Evolutionary conservation across 2,329 filamentous ascomycete species (phyloP).

Genomic region (Diaporthe amygdali): DNA sequence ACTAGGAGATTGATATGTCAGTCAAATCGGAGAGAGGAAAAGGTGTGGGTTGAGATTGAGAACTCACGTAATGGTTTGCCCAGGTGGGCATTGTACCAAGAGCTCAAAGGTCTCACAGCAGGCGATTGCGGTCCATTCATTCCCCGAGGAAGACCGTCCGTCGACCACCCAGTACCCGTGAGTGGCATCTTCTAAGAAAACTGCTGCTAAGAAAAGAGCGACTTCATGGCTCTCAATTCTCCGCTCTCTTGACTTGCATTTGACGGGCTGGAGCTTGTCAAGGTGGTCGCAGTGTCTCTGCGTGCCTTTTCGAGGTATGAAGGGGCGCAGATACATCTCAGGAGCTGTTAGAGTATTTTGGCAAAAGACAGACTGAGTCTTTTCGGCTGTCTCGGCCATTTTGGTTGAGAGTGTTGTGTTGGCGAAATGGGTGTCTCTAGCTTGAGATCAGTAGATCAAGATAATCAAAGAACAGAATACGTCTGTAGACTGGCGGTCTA

Average conservation of each 20-base stretch:
- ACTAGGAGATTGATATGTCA: neutral
- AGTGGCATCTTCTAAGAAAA: neutral
- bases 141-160: neutral
- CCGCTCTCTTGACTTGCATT: neutral
- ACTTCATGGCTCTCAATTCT: neutral
- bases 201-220: neutral
- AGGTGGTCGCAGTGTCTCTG: conserved; percentile 16
- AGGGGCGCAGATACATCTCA: neutral
- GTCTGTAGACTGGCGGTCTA: too few species aligned
- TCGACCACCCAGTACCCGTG: conserved; percentile 5
- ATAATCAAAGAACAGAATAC: too few species aligned
- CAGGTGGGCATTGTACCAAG: neutral
- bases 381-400: neutral
- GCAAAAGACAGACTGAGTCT: too few species aligned
- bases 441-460: too few species aligned
- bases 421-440: too few species aligned
- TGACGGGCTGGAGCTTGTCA: neutral
- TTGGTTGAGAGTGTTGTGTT: neutral
- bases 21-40: neutral
- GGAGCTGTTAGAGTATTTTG: neutral
- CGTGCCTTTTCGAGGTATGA: neutral
- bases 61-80: conserved; percentile 3
- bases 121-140: neutral
- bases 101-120: conserved; percentile 8
- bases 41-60: neutral